Conservation (phyloP, 805 yeast species). For the Barnettozyma pratensis region DNA sequence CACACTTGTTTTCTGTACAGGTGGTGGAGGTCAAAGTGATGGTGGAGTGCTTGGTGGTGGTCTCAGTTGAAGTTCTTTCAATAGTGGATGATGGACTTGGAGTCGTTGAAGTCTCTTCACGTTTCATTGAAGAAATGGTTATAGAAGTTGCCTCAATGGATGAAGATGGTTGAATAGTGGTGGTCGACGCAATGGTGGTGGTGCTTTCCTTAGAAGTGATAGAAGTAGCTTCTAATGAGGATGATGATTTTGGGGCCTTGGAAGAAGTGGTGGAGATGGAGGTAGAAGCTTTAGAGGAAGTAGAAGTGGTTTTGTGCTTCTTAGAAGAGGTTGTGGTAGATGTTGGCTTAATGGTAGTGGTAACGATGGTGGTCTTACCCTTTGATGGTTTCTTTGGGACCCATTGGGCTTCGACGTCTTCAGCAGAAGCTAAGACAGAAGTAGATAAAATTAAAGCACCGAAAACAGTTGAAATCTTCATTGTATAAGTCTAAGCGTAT, state of each 20-base stretch:
- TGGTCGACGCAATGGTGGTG: neutral
- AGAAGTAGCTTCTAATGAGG: neutral
- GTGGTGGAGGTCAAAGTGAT: neutral
- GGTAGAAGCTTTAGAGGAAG: neutral
- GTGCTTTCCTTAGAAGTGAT: neutral
- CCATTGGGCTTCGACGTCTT: constrained; percentile 3
- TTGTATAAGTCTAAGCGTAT: neutral
- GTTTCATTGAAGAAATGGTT: neutral
- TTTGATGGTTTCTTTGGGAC: constrained; percentile 1
- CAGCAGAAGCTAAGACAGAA: neutral
- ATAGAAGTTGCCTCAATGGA: constrained; percentile 1
- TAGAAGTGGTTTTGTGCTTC: neutral
- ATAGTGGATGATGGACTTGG: neutral
- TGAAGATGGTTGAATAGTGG: neutral
- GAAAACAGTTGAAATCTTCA: constrained; percentile 3
- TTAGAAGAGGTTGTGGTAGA: neutral
- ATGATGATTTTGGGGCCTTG: neutral
- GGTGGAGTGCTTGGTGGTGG: constrained; percentile 3
- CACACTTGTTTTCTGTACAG: neutral
- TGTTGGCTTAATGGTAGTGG: neutral
- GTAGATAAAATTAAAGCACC: constrained; percentile 2
- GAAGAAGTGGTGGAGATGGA: neutral
- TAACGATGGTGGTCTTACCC: neutral
- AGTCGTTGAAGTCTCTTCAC: neutral
- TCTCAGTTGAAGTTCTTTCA: neutral